Evolutionary conservation across 2,329 filamentous ascomycete species (phyloP).

Genomic region (Epichloe scottii): DNA sequence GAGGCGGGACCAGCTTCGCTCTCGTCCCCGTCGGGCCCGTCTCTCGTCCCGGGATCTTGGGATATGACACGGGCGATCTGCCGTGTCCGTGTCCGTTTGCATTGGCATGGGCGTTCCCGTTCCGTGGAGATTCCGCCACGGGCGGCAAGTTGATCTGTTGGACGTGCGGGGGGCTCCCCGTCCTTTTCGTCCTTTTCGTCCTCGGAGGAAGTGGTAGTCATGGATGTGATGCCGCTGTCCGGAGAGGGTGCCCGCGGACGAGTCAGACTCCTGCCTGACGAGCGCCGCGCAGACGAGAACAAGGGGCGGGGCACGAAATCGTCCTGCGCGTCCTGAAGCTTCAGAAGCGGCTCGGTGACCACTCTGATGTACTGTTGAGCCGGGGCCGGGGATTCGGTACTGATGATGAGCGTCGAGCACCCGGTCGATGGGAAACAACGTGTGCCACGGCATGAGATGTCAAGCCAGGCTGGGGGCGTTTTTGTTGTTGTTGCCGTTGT

Average conservation of each 20-base stretch:
- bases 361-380: conserved; percentile 1
- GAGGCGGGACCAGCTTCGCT: conserved; percentile 20
- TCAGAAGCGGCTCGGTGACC: neutral
- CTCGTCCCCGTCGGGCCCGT: conserved; percentile 3
- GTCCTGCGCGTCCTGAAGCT: neutral
- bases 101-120: conserved; percentile 7
- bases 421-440: too few species aligned
- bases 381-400: neutral
- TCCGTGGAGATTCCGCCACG: conserved; percentile 33
- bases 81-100: conserved; percentile 4
- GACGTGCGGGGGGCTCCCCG: conserved; percentile 10
- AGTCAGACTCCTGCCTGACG: conserved; percentile 11
- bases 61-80: conserved; percentile 20
- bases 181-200: conserved; percentile 11
- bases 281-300: conserved; percentile 13
- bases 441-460: too few species aligned
- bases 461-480: neutral
- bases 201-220: conserved; percentile 18
- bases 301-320: conserved; percentile 11
- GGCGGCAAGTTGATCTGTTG: conserved; percentile 29
- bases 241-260: conserved; percentile 15
- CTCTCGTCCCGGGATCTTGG: conserved; percentile 15
- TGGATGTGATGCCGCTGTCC: conserved; percentile 21
- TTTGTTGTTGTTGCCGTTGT: neutral
- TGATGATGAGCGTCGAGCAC: neutral